Base-by-base conservation (phyloP, 371 early-diverging fungal species). In the Mortierella sp. region DNA sequence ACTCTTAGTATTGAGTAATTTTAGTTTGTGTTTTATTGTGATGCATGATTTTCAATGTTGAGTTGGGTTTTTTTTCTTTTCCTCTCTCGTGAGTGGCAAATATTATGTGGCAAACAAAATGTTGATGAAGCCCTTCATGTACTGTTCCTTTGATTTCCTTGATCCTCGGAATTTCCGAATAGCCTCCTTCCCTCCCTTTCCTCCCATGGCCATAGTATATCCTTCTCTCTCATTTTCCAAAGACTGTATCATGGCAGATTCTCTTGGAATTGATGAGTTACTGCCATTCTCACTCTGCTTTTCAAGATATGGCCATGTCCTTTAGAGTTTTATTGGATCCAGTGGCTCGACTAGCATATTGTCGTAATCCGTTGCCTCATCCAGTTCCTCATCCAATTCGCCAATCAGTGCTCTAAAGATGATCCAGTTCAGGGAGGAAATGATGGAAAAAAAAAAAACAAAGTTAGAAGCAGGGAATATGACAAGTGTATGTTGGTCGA, bases 351-450 rank as follows among this genome's bases (percentile, higher is more conserved):
- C 76, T 62, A 57, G 62, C 70, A 81, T 66, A 43, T 75, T 73
- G 24, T 81, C 83, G 39, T 63, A 73, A 60, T 81, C 76, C 30
- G 72, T 62, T 62, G 61, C 65, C 5, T 70, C 76, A 28, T 81
- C 83, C 67, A 76, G 28, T 73, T 76, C 81, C 18, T 75, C 70
- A 30, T 81, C 83, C 66, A 81, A 60, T 52, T 73, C 73, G 28
- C 81, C 81, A 32, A 81, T 81, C 11, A 81, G 10, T 30, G 64
- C 76, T 72, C 81, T 81, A 68, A 43, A 43, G 45, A 11, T 51
- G 10, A 35, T 16, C 6, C 8, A 5, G 59, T 16, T n/a, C 11
- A 59, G 5, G 18, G 5, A 60, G 11, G 35, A 14, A 58, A 30
- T 11, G 20, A 1, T 28, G 28, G 2, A 30, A 30, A 58, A 30